Evolutionary conservation across 1,284 basidiomycete genomes (phyloP), one percentile per base, ranked within the genome.

Genomic region (Sutorius eximius): DNA sequence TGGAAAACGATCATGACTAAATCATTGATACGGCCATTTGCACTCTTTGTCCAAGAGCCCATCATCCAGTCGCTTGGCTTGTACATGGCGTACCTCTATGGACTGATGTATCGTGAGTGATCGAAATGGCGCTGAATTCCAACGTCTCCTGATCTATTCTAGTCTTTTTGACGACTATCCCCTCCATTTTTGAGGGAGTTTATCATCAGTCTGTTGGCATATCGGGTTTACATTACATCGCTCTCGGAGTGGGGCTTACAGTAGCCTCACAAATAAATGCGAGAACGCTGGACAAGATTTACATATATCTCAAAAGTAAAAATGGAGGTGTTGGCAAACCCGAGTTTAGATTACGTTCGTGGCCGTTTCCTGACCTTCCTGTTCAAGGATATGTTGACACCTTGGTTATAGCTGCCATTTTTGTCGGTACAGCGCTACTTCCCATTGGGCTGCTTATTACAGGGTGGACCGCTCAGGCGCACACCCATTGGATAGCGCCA

Each of bases 151-250:
- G 9, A 67, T 41, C 73, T 7, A 40, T 42, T 11, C 0, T 73
- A 78, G 77, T 86, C 9, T 75, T 88, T 61, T 71, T 91, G 43
- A 87, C 87, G 0, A 85, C 81, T 0, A 85, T 91, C 20, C 81
- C 85, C 0, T 59, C 68, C 0, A 87, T 89, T 24, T 92, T 84
- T 61, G 69, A 75, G 48, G 71, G 71, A 3, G 65, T 75, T 0
- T 88, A 89, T 59, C 61, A 70, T 27, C 65, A 86, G 68, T 56
- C 64, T 2, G 65, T 77, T 40, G 79, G 82, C 45, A 85, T 89
- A 46, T 78, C 83, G 0, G 86, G 80, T 0, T 67, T 83, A 18
- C 73, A 84, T 62, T 86, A 86, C 60, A 66, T 84, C 46, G 75
- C 82, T 8, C 73, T 85, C 24, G 81, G 78, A 8, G 45, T 80